Evolutionary conservation across 2,329 filamentous ascomycete species (phyloP), one percentile per base, ranked within the genome.

Genomic region (Hysterium pulicare): DNA sequence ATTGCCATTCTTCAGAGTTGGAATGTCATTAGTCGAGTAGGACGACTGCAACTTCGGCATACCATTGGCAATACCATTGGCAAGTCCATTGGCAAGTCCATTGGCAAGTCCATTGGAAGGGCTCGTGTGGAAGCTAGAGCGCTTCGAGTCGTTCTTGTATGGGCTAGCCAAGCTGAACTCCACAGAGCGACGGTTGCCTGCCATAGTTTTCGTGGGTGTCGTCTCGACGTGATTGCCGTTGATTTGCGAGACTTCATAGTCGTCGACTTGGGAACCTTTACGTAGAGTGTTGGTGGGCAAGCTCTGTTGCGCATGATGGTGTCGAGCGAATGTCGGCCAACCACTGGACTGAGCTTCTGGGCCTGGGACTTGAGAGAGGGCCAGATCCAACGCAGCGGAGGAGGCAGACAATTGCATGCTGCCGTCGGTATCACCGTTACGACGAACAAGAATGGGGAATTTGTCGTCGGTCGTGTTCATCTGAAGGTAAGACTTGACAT

Each of bases 1-100:
- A 41, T 78, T 77, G 41, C 78, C 74, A 52, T 76, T 84, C 77
- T 93, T 95, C 59, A 90, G 74, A 6, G 90, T 94, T 4, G 90
- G 87, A 16, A 96, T 77, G 59, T 97, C 90, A 66, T 86, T 93
- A 41, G 88, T 83, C 8, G 93, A 96, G 71, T 87, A 96, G 0
- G 91, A 96, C 33, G 86, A 84, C 68, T 90, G 87, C 44, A 95
- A 69, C 72, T 87, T 89, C 22, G 84, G 86, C 40, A 80, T 79
- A 20, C 79, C 75, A 64, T 85, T 77, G 46, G 58, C 60, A 28
- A 28, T 28, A 13, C 24, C 24, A 13, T 28, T 28, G 24, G 24
- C 24, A n/a, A n/a, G n/a, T n/a, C n/a, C n/a, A n/a, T n/a, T n/a
- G n/a, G n/a, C n/a, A 61, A 56, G 73, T 71, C 58, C 76, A 53